These are phyloP conservation scores for Hymenoscyphus salicellus DNA, from an alignment of 2,329 filamentous ascomycete species.

Conservation along the genomic window DNA sequence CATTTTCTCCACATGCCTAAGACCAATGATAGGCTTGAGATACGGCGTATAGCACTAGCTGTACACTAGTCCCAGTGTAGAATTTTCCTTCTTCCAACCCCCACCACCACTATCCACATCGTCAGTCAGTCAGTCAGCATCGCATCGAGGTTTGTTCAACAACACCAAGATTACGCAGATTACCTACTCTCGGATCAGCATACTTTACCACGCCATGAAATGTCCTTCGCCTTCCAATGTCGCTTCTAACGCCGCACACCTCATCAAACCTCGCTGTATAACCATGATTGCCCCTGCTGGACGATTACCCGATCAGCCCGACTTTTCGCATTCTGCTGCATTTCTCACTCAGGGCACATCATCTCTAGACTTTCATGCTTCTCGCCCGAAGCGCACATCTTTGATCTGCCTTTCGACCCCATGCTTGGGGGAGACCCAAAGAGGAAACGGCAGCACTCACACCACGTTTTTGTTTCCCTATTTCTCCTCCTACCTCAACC, in stretches of 20 bases:
- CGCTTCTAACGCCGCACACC: conserved; percentile 1
- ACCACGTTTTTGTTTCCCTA: not conserved
- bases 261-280: not conserved
- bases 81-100: not conserved
- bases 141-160: not conserved
- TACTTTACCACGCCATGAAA: not conserved
- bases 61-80: no score
- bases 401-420: not conserved
- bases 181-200: not conserved
- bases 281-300: not conserved
- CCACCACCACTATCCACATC: not conserved
- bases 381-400: not conserved
- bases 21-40: no score
- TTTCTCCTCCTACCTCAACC: not conserved
- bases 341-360: not conserved
- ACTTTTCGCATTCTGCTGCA: not conserved
- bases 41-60: no score
- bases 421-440: not conserved
- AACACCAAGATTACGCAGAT: not conserved
- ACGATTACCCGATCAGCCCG: not conserved
- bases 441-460: not conserved
- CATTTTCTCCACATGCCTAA: no score
- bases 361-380: not conserved
- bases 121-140: not conserved
- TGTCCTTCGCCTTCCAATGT: not conserved